Evolutionary conservation across 75 land plant species (phyloP).

Genomic region (Sequoia sempervirens): DNA sequence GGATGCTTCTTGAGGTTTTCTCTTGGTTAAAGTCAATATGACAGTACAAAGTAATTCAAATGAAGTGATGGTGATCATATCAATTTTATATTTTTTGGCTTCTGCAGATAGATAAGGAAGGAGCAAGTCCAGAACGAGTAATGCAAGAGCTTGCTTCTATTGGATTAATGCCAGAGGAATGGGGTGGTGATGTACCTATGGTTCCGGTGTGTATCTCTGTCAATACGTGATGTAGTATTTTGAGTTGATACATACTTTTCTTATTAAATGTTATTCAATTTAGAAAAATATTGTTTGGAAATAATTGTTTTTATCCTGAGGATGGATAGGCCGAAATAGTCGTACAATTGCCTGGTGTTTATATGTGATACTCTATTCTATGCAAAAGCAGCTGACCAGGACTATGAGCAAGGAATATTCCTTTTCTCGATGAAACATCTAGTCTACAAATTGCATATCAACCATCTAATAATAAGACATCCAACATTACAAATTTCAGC

Average conservation of each 20-base stretch:
- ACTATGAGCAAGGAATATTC: background rate
- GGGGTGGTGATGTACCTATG: constrained; percentile 99
- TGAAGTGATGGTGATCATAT: constrained; percentile 7
- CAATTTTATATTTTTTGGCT: background rate
- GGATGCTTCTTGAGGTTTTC: background rate
- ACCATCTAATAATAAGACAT: background rate
- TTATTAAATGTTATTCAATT: background rate
- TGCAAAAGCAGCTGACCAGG: background rate
- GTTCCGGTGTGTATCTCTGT: constrained; percentile 52
- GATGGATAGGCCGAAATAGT: background rate
- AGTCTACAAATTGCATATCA: background rate
- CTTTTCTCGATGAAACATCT: background rate
- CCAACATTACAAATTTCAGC: background rate
- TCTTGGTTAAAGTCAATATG: constrained; percentile 8
- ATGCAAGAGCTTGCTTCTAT: constrained; percentile 95
- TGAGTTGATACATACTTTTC: background rate
- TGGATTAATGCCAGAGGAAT: constrained; percentile 94
- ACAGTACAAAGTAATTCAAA: background rate
- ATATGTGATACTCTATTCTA: background rate
- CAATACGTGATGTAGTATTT: background rate
- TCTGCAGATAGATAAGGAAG: constrained; percentile 94
- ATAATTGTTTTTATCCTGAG: background rate
- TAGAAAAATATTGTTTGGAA: background rate
- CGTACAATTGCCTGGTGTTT: background rate
- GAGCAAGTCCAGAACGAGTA: constrained; percentile 82